phyloP scores from a whole-genome alignment of 139 green algal genomes.

The Chlamydomonas sp. region DNA sequence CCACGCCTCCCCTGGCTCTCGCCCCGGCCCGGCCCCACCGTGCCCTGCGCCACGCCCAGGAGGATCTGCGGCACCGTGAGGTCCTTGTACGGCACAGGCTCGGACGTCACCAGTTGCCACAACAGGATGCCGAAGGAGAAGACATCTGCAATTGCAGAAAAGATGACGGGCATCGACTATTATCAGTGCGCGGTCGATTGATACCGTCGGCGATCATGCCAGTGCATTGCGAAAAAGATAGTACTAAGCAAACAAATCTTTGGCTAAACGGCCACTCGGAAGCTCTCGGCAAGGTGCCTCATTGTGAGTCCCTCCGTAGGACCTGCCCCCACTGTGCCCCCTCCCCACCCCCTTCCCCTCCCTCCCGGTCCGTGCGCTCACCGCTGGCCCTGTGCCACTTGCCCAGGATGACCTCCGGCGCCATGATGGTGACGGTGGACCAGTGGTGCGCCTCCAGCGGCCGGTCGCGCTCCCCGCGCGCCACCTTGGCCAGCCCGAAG shows the following conservation, averaged over 20 bases:
- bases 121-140: slow-evolving; percentile 27
- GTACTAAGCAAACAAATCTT: no score
- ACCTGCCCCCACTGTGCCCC: not conserved
- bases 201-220: no score
- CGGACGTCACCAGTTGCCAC: slow-evolving; percentile 25
- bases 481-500: slow-evolving; percentile 33
- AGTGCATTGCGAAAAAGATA: no score
- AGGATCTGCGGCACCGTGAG: slow-evolving; percentile 22
- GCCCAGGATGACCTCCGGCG: slow-evolving; percentile 23
- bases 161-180: not conserved
- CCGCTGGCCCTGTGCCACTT: slow-evolving; percentile 12
- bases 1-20: no score
- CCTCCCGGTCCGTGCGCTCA: not conserved
- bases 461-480: not conserved
- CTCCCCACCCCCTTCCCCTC: not conserved
- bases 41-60: slow-evolving; percentile 10
- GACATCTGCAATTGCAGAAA: not conserved
- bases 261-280: no score
- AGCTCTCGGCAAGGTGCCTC: no score
- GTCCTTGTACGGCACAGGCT: slow-evolving; percentile 18
- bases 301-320: not conserved
- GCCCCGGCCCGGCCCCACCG: not conserved
- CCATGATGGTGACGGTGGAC: slow-evolving; percentile 25
- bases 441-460: slow-evolving; percentile 10
- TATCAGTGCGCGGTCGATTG: no score